Percentiles rank a stretch among this genome's conserved stretches.
phyloP scores from a whole-genome alignment of 768 basidiomycete species.

The Mycena chlorophos region DNA sequence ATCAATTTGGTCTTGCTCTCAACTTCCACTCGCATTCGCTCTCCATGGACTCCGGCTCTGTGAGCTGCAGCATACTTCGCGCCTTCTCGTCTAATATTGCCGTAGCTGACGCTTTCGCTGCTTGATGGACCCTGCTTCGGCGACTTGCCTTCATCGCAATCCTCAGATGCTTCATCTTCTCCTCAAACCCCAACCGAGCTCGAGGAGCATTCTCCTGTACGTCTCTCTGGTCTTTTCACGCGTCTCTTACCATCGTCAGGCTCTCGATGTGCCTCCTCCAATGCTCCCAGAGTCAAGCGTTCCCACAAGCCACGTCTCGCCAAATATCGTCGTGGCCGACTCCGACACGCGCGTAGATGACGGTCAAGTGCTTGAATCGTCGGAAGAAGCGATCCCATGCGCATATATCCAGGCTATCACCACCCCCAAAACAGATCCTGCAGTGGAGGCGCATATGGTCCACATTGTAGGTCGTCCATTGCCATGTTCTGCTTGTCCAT shows the following conservation, averaged over 20 bases:
- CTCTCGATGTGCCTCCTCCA: not conserved
- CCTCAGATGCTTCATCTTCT: conserved; percentile 19
- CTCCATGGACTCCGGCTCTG: not conserved
- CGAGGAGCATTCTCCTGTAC: not conserved
- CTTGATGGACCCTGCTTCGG: conserved; percentile 28
- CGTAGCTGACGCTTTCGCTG: conserved; percentile 15
- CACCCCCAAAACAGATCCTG: too few species aligned
- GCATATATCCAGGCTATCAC: conserved; percentile 6
- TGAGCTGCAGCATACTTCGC: conserved; percentile 25
- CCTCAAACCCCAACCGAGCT: conserved; percentile 47
- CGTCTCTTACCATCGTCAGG: not conserved
- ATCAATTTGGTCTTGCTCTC: conserved; percentile 28
- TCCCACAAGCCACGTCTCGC: not conserved
- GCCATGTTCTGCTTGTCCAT: too few species aligned
- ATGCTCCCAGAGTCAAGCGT: not conserved
- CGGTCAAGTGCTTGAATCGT: not conserved
- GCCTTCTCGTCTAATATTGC: not conserved
- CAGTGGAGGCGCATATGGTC: too few species aligned
- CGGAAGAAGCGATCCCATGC: not conserved
- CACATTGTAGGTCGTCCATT: too few species aligned
- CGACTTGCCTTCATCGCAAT: conserved; percentile 25
- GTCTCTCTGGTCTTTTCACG: not conserved
- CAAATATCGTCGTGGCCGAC: not conserved
- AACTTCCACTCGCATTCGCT: not conserved
- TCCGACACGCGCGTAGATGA: not conserved